Evolutionary conservation across 2,329 filamentous ascomycete species (phyloP).

Genomic region (Apiospora koreana): DNA sequence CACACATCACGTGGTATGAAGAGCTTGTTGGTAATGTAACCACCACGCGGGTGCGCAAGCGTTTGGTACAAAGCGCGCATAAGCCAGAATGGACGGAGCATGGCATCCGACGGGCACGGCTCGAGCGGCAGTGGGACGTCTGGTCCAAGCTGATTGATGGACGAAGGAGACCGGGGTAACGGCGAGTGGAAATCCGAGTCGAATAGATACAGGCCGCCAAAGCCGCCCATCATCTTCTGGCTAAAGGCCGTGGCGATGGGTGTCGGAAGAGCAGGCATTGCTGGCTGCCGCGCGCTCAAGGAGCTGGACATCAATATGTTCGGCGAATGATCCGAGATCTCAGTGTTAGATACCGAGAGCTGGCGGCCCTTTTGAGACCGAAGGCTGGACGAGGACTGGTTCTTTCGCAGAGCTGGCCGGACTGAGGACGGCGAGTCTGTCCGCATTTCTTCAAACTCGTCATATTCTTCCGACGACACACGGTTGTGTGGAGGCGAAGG

Average conservation of each 20-base stretch:
- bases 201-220: conserved; percentile 77
- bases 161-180: conserved; percentile 59
- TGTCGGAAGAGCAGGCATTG: conserved; percentile 67
- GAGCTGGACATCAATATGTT: conserved; percentile 64
- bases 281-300: conserved; percentile 49
- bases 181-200: conserved; percentile 76
- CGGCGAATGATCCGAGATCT: conserved; percentile 67
- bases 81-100: conserved; percentile 96
- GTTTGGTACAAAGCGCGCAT: conserved; percentile 95
- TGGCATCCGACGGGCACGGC: conserved; percentile 83
- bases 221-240: conserved; percentile 55
- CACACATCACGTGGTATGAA: conserved; percentile 93
- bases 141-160: conserved; percentile 60
- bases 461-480: conserved; percentile 30
- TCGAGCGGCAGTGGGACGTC: conserved; percentile 80
- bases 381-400: conserved; percentile 70
- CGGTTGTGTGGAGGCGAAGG: conserved; percentile 32
- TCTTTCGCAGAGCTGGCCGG: conserved; percentile 59
- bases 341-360: conserved; percentile 60
- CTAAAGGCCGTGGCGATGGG: conserved; percentile 65
- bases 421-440: conserved; percentile 54
- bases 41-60: conserved; percentile 85
- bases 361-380: conserved; percentile 73
- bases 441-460: conserved; percentile 42
- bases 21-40: conserved; percentile 86